phyloP scores from a whole-genome alignment of 2,329 filamentous ascomycete species.

The Fusarium sp. region DNA sequence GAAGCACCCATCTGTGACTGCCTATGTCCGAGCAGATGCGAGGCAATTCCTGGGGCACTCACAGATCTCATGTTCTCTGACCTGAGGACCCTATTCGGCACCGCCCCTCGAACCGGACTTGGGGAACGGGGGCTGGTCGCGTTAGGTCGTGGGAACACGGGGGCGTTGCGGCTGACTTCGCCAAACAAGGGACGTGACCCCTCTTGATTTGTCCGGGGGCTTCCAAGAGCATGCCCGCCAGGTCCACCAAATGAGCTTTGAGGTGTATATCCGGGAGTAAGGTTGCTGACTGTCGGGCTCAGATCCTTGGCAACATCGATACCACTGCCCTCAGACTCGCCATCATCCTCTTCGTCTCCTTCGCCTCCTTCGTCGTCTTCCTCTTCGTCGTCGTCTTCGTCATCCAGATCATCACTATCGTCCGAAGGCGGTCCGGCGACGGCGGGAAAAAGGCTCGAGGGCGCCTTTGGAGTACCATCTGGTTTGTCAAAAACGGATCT shows the following conservation, averaged over 20 bases:
- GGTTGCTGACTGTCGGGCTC: conserved; percentile 59
- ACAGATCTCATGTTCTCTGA: conserved; percentile 65
- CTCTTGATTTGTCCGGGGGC: conserved; percentile 53
- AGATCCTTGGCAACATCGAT: conserved; percentile 72
- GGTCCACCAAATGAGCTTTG: conserved; percentile 67
- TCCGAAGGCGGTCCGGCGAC: conserved; percentile 50
- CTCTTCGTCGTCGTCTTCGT: conserved; percentile 54
- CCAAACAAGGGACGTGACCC: conserved; percentile 62
- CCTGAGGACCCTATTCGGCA: conserved; percentile 60
- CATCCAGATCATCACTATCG: conserved; percentile 51
- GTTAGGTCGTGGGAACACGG: conserved; percentile 63
- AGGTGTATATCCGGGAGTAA: conserved; percentile 62
- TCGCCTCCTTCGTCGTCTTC: conserved; percentile 51
- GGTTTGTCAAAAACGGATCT: conserved; percentile 35
- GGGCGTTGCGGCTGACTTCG: conserved; percentile 60
- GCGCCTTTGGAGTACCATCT: conserved; percentile 50
- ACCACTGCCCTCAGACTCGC: conserved; percentile 66
- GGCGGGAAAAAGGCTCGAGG: conserved; percentile 46
- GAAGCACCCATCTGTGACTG: conserved; percentile 51
- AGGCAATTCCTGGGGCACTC: conserved; percentile 68
- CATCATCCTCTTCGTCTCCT: conserved; percentile 60
- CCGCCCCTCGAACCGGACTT: conserved; percentile 71
- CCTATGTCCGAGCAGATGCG: conserved; percentile 59
- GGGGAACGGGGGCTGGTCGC: conserved; percentile 74
- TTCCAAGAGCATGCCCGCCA: conserved; percentile 50